Evolutionary conservation across 306 rosid species (phyloP), one percentile per base, ranked within the genome.

Genomic region (Malus orientalis): DNA sequence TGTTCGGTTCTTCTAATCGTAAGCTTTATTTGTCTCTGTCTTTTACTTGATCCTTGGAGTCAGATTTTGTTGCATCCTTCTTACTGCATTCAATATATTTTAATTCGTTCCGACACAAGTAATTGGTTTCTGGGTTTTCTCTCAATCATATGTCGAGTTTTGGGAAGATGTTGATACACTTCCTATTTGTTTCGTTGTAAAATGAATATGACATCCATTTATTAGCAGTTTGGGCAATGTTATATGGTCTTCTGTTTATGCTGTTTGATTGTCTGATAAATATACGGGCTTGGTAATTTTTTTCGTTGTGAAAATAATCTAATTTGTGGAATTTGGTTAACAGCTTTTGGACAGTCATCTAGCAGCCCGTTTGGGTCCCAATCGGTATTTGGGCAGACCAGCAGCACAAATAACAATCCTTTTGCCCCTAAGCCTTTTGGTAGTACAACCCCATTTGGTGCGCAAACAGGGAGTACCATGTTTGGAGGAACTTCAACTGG

Each of bases 321-420:
- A 30, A 75, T 71, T 6, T 16, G 44, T 82, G 66, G 53, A 45
- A 54, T 30, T 77, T 70, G 74, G 82, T 74, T 20, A 11, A 59
- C 98, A 96, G 99, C 98, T 85, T 92, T 92, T 76, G 97, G 98
- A 84, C 93, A 91, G 86, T 82, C 96, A 4, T 91, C 97, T 6
- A 68, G 83, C 47, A 96, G 91, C 85, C 98, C 97, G 0, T 91
- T 93, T 80, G 96, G 87, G 69, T 88, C 95, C n/a, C 97, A 88
- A 51, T 79, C 97, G 10, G 91, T 76, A 67, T 95, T 95, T 66
- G 97, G 97, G 70, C 97, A 86, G 84, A 85, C 79, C 65, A 88
- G 76, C 83, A 83, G 76, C 80, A 78, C 95, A 42, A 87, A 30
- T 77, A 87, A 59, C 82, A 89, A 89, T 81, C 97, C 97, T 44